These are phyloP conservation scores for Camelina neglecta DNA, from an alignment of 345 rosid species.

Conservation along the genomic window DNA sequence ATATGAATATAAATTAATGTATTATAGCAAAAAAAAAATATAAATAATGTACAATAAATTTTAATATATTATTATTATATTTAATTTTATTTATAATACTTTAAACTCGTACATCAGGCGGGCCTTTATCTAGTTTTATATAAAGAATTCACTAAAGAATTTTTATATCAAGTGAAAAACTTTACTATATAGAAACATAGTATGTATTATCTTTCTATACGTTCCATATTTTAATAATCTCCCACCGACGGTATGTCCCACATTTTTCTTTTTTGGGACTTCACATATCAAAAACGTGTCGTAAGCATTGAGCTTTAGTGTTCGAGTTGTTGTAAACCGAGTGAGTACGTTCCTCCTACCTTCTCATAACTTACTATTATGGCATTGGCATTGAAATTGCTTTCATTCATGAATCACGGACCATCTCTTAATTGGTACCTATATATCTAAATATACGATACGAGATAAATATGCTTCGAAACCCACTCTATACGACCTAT, in stretches of 20 bases:
- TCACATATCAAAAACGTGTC: constrained; percentile 31
- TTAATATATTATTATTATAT: too few relatives aligned
- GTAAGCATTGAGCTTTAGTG: not conserved
- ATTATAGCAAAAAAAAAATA: too few relatives aligned
- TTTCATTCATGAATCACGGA: not conserved
- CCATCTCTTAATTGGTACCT: not conserved
- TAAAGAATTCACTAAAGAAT: constrained; percentile 1
- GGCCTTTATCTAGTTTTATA: too few relatives aligned
- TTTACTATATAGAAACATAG: constrained; percentile 1
- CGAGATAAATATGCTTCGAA: not conserved
- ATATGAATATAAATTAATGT: too few relatives aligned
- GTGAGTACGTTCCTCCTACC: not conserved
- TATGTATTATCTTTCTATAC: not conserved
- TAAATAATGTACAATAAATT: too few relatives aligned
- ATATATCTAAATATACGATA: too few relatives aligned
- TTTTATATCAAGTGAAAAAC: constrained; percentile 31
- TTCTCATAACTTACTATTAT: not conserved
- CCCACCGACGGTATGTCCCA: constrained; percentile 38
- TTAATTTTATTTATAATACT: too few relatives aligned
- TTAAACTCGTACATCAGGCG: too few relatives aligned
- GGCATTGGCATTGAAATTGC: not conserved
- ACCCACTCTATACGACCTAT: not conserved
- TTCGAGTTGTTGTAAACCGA: constrained; percentile 6
- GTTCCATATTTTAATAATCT: constrained; percentile 21
- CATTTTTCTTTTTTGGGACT: not conserved